Evolutionary conservation across 2,329 filamentous ascomycete genomes (phyloP).

Genomic region (Pseudopyrenochaeta lycopersici): DNA sequence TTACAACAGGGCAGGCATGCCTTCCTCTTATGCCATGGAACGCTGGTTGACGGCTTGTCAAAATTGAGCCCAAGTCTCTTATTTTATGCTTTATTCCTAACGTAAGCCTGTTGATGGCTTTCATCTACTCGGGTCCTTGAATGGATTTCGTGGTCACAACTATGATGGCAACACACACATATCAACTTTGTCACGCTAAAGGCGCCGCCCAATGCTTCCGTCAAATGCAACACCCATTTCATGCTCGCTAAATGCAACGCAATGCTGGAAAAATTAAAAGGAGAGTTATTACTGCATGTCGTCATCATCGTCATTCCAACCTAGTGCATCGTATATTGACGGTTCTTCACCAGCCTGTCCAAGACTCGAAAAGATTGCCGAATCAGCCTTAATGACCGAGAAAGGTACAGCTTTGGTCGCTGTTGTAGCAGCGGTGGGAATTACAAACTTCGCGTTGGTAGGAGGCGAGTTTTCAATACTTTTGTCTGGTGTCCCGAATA

Average conservation of each 20-base stretch:
- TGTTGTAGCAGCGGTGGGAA: constrained; percentile 26
- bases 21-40: constrained; percentile 6
- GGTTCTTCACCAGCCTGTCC: constrained; percentile 23
- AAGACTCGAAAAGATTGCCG: constrained; percentile 15
- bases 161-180: not conserved
- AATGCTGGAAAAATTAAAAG: constrained; percentile 32
- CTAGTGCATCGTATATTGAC: constrained; percentile 54
- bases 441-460: constrained; percentile 6
- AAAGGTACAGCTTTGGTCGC: constrained; percentile 22
- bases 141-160: not conserved
- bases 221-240: constrained; percentile 23
- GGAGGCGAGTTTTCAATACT: constrained; percentile 18
- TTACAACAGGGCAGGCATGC: not conserved
- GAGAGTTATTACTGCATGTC: constrained; percentile 20
- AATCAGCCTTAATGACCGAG: not conserved
- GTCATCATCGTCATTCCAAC: constrained; percentile 57
- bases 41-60: not conserved
- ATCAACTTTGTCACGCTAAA: constrained; percentile 4
- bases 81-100: constrained; percentile 3
- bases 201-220: constrained; percentile 27
- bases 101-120: constrained; percentile 1
- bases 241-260: constrained; percentile 34
- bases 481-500: constrained; percentile 39
- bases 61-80: not conserved
- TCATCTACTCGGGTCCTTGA: not conserved